Percentiles rank a stretch among this genome's conserved stretches.
These are phyloP conservation scores for Candida tetrigidarum DNA, from an alignment of 1,139 yeast species.

Conservation along the genomic window DNA sequence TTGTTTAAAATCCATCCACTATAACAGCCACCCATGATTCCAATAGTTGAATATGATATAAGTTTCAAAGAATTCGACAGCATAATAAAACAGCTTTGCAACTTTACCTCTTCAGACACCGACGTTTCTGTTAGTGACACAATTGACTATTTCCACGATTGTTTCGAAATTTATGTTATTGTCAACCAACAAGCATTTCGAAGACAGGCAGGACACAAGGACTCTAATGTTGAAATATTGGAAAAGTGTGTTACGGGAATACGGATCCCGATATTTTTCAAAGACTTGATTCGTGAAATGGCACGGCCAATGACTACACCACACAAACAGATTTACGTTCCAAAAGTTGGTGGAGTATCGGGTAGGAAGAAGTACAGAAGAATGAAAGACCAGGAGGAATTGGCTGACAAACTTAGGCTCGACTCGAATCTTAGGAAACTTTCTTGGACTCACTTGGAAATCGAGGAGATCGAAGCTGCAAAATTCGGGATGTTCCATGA, in stretches of 20 bases:
- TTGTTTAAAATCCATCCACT: not conserved
- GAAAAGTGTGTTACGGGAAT: conserved; percentile 5
- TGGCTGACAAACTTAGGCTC: not conserved
- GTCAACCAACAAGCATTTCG: conserved; percentile 14
- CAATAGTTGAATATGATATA: conserved; percentile 10
- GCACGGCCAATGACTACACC: conserved; percentile 12
- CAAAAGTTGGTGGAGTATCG: conserved; percentile 1
- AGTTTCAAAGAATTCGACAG: conserved; percentile 12
- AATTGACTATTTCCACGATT: conserved; percentile 11
- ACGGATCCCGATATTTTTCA: conserved; percentile 10
- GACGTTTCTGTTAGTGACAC: not conserved
- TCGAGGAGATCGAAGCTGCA: conserved; percentile 11
- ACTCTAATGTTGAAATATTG: conserved; percentile 5
- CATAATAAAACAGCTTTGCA: conserved; percentile 3
- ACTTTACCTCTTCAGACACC: not conserved
- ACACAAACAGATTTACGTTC: conserved; percentile 8
- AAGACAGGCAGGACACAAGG: not conserved
- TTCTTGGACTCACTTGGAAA: conserved; percentile 6
- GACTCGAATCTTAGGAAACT: not conserved
- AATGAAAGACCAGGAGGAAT: not conserved
- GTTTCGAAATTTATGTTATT: conserved; percentile 10
- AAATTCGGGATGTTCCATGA: conserved; percentile 12
- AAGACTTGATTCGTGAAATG: conserved; percentile 15
- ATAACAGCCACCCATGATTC: not conserved
- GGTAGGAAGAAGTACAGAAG: not conserved